Conservation (phyloP, 139 green algal species). For the Spirogloea muscicola region DNA sequence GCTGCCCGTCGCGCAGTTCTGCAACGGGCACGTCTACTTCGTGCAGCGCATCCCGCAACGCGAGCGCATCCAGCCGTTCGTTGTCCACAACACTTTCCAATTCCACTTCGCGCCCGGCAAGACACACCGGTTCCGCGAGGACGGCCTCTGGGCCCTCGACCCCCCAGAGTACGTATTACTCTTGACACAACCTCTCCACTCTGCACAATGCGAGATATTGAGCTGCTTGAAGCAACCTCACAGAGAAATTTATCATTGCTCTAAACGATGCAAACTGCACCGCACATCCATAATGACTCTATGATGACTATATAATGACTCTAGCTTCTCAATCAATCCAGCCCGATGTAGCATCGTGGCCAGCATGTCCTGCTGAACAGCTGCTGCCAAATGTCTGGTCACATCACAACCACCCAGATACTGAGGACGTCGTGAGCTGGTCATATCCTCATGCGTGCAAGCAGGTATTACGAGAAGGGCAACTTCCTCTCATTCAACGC, state of each 20-base stretch:
- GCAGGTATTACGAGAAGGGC: slow-evolving; percentile 21
- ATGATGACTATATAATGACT: too few species aligned
- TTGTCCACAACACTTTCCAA: slow-evolving; percentile 44
- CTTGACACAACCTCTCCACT: neutral
- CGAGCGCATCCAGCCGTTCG: slow-evolving; percentile 9
- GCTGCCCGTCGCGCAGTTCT: slow-evolving; percentile 22
- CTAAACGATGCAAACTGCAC: neutral
- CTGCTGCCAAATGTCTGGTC: neutral
- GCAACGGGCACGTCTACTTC: slow-evolving; percentile 43
- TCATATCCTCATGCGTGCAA: neutral
- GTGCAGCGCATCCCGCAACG: slow-evolving; percentile 24
- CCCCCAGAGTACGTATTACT: slow-evolving; percentile 18
- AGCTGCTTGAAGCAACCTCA: neutral
- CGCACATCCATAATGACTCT: too few species aligned
- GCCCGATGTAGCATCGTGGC: too few species aligned
- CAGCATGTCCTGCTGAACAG: neutral
- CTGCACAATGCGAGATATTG: neutral
- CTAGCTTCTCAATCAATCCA: too few species aligned
- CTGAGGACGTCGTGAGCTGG: neutral
- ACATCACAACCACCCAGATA: too few species aligned
- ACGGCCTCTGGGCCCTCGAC: slow-evolving; percentile 20
- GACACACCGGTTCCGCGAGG: slow-evolving; percentile 29
- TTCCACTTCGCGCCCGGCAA: slow-evolving; percentile 30
- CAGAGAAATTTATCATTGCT: neutral
- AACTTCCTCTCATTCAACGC: slow-evolving; percentile 28